phyloP scores from a whole-genome alignment of 768 basidiomycete species.

The Aureoboletus auriporus region DNA sequence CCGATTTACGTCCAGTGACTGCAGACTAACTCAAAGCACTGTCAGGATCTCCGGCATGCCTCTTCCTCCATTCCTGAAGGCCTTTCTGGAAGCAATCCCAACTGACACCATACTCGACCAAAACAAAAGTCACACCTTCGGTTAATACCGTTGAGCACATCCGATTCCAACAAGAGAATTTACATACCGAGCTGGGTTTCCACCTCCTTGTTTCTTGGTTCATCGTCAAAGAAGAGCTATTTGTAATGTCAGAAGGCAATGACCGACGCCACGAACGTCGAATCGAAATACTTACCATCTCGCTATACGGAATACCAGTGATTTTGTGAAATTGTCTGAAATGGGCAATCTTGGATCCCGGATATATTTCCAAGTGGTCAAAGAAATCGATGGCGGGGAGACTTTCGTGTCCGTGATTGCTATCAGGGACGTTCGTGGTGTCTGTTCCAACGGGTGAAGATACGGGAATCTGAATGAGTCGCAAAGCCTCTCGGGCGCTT shows the following conservation, averaged over 20 bases:
- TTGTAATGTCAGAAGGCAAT: neutral
- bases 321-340: slow-evolving; percentile 70
- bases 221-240: slow-evolving; percentile 73
- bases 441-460: slow-evolving; percentile 33
- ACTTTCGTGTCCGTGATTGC: slow-evolving; percentile 18
- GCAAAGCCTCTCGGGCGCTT: slow-evolving; percentile 77
- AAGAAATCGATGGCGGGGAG: slow-evolving; percentile 58
- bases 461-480: slow-evolving; percentile 49
- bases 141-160: neutral
- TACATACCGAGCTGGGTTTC: slow-evolving; percentile 44
- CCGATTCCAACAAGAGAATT: neutral
- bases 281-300: slow-evolving; percentile 54
- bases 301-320: slow-evolving; percentile 72
- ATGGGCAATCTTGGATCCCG: slow-evolving; percentile 78
- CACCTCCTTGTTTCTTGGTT: slow-evolving; percentile 51
- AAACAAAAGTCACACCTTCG: slow-evolving; percentile 75
- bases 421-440: neutral
- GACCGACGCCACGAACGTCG: too few species aligned
- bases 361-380: slow-evolving; percentile 72
- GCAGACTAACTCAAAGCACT: slow-evolving; percentile 5
- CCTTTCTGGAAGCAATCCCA: slow-evolving; percentile 66
- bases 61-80: slow-evolving; percentile 62
- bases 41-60: slow-evolving; percentile 26
- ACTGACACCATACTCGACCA: slow-evolving; percentile 63
- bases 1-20: neutral